Evolutionary conservation across 306 rosid species (phyloP), one percentile per base, ranked within the genome.

Genomic region (Begonia peltatifolia): DNA sequence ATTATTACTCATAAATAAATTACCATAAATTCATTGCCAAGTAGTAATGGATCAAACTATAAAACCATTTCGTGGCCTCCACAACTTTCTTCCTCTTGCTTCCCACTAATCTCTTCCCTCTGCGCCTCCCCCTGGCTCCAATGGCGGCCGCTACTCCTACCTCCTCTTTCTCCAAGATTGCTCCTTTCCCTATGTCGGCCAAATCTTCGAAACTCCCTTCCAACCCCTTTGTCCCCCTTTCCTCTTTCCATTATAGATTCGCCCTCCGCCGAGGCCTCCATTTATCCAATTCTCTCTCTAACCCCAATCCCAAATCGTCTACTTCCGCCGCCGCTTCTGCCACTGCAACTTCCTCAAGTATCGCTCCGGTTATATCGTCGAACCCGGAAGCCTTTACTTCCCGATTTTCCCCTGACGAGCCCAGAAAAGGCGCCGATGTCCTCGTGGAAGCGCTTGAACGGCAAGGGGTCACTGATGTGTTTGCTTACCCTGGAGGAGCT

Each of bases 401-500:
- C 12, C 77, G 89, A 3, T 84, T 73, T 56, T 56, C 82, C 14
- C 36, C 77, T 9, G 69, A 60, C 3, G 68, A 80, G 49, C 95
- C 92, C 0, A 56, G 95, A 2, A 90, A 90, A 46, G 97, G 97
- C 49, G 69, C 97, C 0, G 97, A 90, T 55, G 84, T 85, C 61
- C 94, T 90, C 36, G 87, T 90, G 0, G 97, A 90, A 63, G 94
- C 95, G 2, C 83, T 90, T 0, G 97, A 90, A 53, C 83, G 94
- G 6, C 65, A 80, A 47, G 95, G 92, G 3, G 95, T 90, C 10
- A 76, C 70, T 13, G 38, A 62, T 13, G 97, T 90, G 4, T 90
- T 90, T 64, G 94, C 97, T 17, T 85, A 90, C 71, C 97, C 95
- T 8, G 97, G 95, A 10, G 95, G 97, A 54, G 94, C 97, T 7